phyloP scores from a whole-genome alignment of 2,329 filamentous ascomycete genomes.

The Grosmannia clavigera region DNA sequence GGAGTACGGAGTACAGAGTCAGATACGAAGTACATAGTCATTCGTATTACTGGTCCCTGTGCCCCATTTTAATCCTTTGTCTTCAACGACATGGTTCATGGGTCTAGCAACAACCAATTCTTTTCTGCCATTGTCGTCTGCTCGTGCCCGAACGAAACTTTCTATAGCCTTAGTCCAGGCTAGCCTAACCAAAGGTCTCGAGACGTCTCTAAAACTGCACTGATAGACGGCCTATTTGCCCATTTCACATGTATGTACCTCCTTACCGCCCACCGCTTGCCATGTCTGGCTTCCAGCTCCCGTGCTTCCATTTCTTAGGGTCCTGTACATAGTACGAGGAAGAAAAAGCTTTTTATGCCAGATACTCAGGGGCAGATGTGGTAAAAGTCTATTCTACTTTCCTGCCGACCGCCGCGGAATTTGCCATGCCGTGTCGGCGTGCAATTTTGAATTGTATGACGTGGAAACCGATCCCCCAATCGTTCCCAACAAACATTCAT shows the following conservation, averaged over 20 bases:
- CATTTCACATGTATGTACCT: no score
- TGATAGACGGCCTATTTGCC: no score
- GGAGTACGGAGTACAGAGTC: background rate
- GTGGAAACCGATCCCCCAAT: background rate
- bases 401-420: background rate
- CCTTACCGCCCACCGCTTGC: no score
- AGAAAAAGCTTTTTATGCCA: background rate
- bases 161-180: no score
- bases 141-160: background rate
- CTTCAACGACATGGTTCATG: constrained; percentile 28
- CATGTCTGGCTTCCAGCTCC: no score
- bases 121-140: background rate
- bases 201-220: no score
- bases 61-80: constrained; percentile 4
- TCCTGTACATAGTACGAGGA: no score
- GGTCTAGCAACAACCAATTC: constrained; percentile 17
- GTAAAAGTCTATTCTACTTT: background rate
- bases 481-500: background rate
- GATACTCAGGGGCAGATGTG: background rate
- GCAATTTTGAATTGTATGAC: background rate
- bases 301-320: no score
- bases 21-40: background rate
- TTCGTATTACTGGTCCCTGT: background rate
- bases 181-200: no score
- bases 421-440: background rate